Conservation (phyloP, 2,329 filamentous ascomycete species). For the Leptographium lundbergii region DNA sequence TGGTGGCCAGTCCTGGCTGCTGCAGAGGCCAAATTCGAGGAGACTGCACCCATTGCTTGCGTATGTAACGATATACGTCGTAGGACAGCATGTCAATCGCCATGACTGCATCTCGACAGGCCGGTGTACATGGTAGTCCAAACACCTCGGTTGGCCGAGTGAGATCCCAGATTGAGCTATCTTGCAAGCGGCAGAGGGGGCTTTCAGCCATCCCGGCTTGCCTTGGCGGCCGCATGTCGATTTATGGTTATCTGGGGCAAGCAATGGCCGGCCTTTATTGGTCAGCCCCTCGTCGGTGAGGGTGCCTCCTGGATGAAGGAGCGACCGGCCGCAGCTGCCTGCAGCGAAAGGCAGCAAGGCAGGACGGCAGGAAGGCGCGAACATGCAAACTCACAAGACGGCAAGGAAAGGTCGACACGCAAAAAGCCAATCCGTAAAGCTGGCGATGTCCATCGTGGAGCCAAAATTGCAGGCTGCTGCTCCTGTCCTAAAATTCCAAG, state of each 20-base stretch:
- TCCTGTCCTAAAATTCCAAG: background rate
- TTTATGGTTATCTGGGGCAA: background rate
- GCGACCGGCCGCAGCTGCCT: background rate
- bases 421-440: background rate
- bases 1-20: background rate
- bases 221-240: background rate
- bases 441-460: background rate
- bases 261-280: background rate
- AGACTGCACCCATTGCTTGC: background rate
- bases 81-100: background rate
- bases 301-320: background rate
- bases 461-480: background rate
- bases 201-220: background rate
- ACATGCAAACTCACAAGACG: background rate
- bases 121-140: too few species aligned
- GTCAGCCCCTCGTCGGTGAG: background rate
- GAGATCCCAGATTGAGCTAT: background rate
- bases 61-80: background rate
- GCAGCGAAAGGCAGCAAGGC: background rate
- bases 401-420: background rate
- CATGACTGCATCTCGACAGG: background rate
- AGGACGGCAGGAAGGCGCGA: background rate
- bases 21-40: background rate
- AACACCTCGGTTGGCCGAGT: background rate
- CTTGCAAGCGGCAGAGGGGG: background rate